phyloP scores from a whole-genome alignment of 2,329 filamentous ascomycete species.

The Aspergillus cejpii region DNA sequence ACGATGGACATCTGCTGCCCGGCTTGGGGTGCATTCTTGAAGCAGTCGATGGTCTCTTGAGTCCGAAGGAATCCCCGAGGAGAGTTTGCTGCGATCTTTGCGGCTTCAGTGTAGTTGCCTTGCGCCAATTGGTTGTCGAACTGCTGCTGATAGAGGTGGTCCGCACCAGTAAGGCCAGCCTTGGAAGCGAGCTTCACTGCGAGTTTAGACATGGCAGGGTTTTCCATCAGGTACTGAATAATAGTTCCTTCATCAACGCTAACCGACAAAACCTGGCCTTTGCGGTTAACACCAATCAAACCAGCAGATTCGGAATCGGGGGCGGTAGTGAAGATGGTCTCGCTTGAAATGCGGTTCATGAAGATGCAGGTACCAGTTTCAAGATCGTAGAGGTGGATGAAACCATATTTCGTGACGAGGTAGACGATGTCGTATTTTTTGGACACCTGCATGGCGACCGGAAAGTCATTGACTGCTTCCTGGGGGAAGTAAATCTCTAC shows the following conservation, averaged over 20 bases:
- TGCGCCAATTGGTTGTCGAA: conserved; percentile 80
- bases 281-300: conserved; percentile 91
- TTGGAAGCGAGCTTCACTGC: conserved; percentile 95
- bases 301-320: conserved; percentile 76
- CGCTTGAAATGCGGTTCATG: conserved; percentile 99
- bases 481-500: conserved; percentile 97
- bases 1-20: conserved; percentile 79
- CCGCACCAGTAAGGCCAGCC: conserved; percentile 86
- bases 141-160: conserved; percentile 84
- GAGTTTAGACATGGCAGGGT: conserved; percentile 86
- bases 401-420: conserved; percentile 96
- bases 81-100: conserved; percentile 94
- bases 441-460: conserved; percentile 94
- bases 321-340: conserved; percentile 95
- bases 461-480: conserved; percentile 94
- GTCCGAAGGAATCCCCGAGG: conserved; percentile 93
- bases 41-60: conserved; percentile 87
- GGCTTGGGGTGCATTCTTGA: conserved; percentile 75
- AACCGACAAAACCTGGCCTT: conserved; percentile 92
- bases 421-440: conserved; percentile 95
- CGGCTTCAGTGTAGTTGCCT: conserved; percentile 79
- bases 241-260: conserved; percentile 86
- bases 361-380: conserved; percentile 94
- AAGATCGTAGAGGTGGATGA: conserved; percentile 97
- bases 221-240: conserved; percentile 91